phyloP scores from a whole-genome alignment of 2,329 filamentous ascomycete genomes.

The Aurifilum marmelostoma region DNA sequence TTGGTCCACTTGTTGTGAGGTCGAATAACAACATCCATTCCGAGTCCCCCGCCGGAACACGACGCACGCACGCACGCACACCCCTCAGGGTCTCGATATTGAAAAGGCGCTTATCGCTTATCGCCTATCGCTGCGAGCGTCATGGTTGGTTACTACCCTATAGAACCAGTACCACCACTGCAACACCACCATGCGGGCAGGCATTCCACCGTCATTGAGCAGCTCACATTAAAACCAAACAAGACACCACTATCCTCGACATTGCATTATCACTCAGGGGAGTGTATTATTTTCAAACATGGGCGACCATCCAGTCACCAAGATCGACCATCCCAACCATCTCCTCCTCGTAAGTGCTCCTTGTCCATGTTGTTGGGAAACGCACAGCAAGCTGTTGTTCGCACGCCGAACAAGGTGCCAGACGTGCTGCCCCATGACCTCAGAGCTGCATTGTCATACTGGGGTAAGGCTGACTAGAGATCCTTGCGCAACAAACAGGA shows the following conservation, averaged over 20 bases:
- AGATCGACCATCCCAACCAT: conserved; percentile 75
- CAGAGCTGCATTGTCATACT: not conserved
- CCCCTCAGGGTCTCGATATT: not conserved
- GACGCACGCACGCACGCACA: not conserved
- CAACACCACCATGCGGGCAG: not conserved
- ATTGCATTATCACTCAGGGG: not conserved
- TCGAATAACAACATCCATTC: not conserved
- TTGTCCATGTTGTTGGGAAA: not conserved
- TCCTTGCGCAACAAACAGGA: conserved; percentile 59
- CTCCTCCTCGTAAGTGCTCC: conserved; percentile 66
- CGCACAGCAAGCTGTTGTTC: too few relatives aligned
- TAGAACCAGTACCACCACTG: not conserved
- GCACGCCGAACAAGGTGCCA: not conserved
- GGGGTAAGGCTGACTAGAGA: conserved; percentile 12
- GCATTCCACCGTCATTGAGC: not conserved
- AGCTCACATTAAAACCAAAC: not conserved
- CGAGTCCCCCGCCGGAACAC: not conserved
- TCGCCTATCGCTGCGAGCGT: conserved; percentile 20
- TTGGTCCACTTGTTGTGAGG: not conserved
- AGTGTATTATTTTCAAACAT: conserved; percentile 46
- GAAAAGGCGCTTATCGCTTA: conserved; percentile 19
- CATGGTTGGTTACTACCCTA: conserved; percentile 15
- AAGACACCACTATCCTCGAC: not conserved
- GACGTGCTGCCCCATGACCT: not conserved
- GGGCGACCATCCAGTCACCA: conserved; percentile 65